Evolutionary conservation across 106 monocot genomes (phyloP), one percentile per base, ranked within the genome.

Genomic region (Phalaenopsis equestris): DNA sequence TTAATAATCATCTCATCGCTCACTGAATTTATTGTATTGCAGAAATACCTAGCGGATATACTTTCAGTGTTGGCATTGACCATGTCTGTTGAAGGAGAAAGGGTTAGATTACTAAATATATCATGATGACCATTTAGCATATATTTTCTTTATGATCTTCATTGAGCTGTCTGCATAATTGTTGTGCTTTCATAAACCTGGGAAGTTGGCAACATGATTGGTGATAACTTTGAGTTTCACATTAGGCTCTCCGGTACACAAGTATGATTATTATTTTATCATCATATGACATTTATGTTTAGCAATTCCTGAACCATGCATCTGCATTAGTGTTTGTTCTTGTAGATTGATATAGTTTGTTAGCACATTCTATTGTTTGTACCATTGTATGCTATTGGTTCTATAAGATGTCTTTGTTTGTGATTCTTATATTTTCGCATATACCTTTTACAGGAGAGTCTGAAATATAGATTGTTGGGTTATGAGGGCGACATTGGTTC

Each of bases 1-100:
- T 24, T 78, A 38, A 36, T 76, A 73, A 8, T 48, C 6, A 18
- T 49, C 24, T 46, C 5, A 39, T 64, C 8, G 42, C 48, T 86
- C 36, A 72, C 41, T 37, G 10, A 37, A 14, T 39, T 79, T 77
- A 19, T 55, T 73, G 78, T 55, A 52, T 84, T 84, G 75, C 90
- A 99, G 99, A 99, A 95, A 80, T 93, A 93, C 79, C 74, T 95
- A 4, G 99, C 95, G 3, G 99, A 99, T 80, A 88, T 99, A 83
- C 87, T 99, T 18, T 99, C 99, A n/a, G 95, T 99, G 57, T 81
- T 99, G 84, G 99, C 99, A 37, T 78, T 99, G 80, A 99, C 99
- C 52, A 99, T 99, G 99, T 93, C 99, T 38, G 86, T 84, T 78
- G 98, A 98, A 80, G 99, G 99, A 36, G 99, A 99, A 83, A 83